These are phyloP conservation scores for Amanita fuliginea DNA, from an alignment of 768 basidiomycete genomes.

Conservation along the genomic window DNA sequence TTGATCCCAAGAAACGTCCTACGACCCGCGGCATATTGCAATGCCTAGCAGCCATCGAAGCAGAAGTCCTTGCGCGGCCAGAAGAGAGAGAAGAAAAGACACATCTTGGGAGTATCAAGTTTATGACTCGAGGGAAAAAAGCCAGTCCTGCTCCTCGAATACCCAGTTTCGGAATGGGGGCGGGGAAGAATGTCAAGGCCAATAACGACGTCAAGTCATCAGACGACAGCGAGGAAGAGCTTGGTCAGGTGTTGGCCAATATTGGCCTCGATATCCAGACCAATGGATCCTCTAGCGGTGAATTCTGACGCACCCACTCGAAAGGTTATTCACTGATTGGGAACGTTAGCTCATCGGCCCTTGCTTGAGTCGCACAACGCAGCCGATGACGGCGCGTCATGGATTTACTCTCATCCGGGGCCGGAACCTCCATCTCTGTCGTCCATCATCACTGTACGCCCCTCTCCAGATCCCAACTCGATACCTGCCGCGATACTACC, in stretches of 20 bases:
- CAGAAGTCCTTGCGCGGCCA: constrained; percentile 63
- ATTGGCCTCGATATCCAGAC: constrained; percentile 38
- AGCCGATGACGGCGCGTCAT: constrained; percentile 60
- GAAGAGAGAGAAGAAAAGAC: constrained; percentile 48
- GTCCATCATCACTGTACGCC: constrained; percentile 63
- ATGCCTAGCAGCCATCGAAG: constrained; percentile 69
- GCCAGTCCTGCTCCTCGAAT: constrained; percentile 58
- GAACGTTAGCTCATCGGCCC: constrained; percentile 37
- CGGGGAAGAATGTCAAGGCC: constrained; percentile 45
- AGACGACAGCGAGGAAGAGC: constrained; percentile 61
- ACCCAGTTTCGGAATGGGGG: constrained; percentile 74
- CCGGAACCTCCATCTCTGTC: constrained; percentile 41
- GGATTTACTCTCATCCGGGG: constrained; percentile 37
- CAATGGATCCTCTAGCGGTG: constrained; percentile 33
- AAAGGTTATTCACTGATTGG: neutral
- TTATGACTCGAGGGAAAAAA: constrained; percentile 61
- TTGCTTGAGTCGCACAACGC: constrained; percentile 30
- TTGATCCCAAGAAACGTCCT: constrained; percentile 60
- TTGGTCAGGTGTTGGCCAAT: constrained; percentile 43
- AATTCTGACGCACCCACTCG: neutral
- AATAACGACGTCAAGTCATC: constrained; percentile 21
- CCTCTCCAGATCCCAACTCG: constrained; percentile 38
- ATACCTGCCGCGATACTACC: constrained; percentile 30
- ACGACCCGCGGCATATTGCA: constrained; percentile 72
- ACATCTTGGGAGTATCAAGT: constrained; percentile 79